These are phyloP conservation scores for Gelatoporia subvermispora DNA, from an alignment of 768 basidiomycete species.

Conservation along the genomic window DNA sequence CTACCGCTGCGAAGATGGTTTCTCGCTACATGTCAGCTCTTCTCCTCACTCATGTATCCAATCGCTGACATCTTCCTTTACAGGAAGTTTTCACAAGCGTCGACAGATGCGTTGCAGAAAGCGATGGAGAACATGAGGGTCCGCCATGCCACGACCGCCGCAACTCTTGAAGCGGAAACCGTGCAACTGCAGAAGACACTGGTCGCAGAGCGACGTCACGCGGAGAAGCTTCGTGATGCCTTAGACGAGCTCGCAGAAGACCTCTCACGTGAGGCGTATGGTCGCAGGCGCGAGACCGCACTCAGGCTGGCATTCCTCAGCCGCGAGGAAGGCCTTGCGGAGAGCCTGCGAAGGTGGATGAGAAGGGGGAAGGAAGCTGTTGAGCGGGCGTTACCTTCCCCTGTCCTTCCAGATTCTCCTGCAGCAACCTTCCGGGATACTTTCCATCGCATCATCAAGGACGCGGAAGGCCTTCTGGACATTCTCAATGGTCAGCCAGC, in stretches of 20 bases:
- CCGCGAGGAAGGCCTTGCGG: conserved; percentile 58
- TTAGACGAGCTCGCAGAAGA: conserved; percentile 71
- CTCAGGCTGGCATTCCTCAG: conserved; percentile 57
- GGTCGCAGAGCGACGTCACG: conserved; percentile 36
- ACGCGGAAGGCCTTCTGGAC: conserved; percentile 30
- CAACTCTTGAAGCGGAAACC: conserved; percentile 51
- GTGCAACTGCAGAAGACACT: conserved; percentile 40
- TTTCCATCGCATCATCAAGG: conserved; percentile 30
- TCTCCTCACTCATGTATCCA: neutral
- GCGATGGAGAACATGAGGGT: conserved; percentile 54
- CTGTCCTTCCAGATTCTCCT: conserved; percentile 4
- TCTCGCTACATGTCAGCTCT: conserved; percentile 73
- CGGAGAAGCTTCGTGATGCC: conserved; percentile 47
- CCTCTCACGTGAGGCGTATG: conserved; percentile 64
- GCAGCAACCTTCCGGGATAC: conserved; percentile 14
- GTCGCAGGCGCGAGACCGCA: conserved; percentile 65
- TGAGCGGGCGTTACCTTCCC: conserved; percentile 10
- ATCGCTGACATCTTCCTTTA: neutral
- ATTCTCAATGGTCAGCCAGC: conserved; percentile 31
- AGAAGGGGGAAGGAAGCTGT: conserved; percentile 43
- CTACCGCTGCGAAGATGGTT: conserved; percentile 78
- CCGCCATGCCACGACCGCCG: conserved; percentile 57
- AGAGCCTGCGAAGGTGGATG: conserved; percentile 54
- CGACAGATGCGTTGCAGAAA: conserved; percentile 59
- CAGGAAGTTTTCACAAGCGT: conserved; percentile 82